Base-by-base conservation (phyloP, 2,329 filamentous ascomycete genomes). In the Pseudogymnoascus pannorum region DNA sequence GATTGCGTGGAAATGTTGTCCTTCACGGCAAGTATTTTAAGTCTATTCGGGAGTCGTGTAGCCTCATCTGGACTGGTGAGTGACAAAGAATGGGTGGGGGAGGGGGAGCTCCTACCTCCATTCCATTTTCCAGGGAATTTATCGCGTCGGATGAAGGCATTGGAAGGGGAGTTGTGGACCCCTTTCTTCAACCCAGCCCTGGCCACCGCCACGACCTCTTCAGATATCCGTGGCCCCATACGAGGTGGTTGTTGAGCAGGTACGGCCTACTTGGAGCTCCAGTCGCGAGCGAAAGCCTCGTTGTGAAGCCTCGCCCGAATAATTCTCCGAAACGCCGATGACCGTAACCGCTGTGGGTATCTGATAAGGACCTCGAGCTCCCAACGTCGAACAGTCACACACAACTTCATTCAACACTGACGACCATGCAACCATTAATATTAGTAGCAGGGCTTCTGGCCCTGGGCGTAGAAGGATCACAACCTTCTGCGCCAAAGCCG, bases 401-500 rank as follows among this genome's bases (percentile, higher is more conserved):
- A 48, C 42, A 48, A n/a, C 42, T 24, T 48, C 42, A 20, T 24
- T 48, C 42, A 20, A 48, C 42, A 48, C 20, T 16, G 42, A 48
- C 26, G 42, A 48, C 42, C 20, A 48, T 48, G 42, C 42, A 26
- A 26, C 42, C 22, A 48, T 48, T 48, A 48, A 48, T 48, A 48
- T 48, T 48, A 48, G 5, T 48, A 48, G 22, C 42, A 8, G 42
- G 42, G 42, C 42, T 48, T 26, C 14, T 48, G 22, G 42, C 12
- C 12, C 11, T 48, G 22, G 42, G 22, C 4, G 14, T 26, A 48
- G 42, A 48, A 16, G 42, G 42, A 1, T 48, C 86, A 63, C 94
- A 99, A 74, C 93, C 93, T 8, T 86, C 84, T 61, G 91, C 93
- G 60, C 87, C 87, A n/a, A 76, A 82, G 40, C 91, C 94, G 6